These are phyloP conservation scores for Coniella vitis DNA, from an alignment of 2,329 filamentous ascomycete genomes.

Conservation along the genomic window DNA sequence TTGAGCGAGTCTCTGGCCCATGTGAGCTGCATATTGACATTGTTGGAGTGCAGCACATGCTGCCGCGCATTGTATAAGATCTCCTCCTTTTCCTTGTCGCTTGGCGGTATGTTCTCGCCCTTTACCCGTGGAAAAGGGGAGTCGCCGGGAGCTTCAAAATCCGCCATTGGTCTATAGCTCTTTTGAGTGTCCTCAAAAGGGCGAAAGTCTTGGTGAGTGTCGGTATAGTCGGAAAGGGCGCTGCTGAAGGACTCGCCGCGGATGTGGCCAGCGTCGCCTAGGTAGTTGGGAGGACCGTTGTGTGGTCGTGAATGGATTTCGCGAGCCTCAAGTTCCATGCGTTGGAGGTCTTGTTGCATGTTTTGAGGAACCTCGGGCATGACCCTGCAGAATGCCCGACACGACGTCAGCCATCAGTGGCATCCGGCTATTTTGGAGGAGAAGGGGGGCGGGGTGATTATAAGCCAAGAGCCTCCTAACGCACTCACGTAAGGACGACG, in stretches of 20 bases:
- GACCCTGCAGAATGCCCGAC: conserved; percentile 51
- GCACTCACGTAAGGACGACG: conserved; percentile 6
- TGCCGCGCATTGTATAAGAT: conserved; percentile 79
- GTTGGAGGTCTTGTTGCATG: conserved; percentile 89
- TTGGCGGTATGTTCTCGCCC: conserved; percentile 84
- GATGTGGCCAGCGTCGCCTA: conserved; percentile 24
- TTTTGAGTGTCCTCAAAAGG: conserved; percentile 35
- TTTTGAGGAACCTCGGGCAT: conserved; percentile 95
- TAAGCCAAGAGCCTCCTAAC: background rate
- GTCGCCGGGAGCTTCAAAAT: conserved; percentile 64
- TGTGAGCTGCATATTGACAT: conserved; percentile 91
- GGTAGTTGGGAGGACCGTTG: conserved; percentile 24
- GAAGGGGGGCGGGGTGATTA: too few relatives aligned
- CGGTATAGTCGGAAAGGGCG: conserved; percentile 27
- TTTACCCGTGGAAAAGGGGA: conserved; percentile 85
- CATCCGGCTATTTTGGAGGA: conserved; percentile 10
- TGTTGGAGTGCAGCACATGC: conserved; percentile 83
- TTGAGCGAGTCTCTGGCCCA: conserved; percentile 92
- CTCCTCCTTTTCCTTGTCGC: conserved; percentile 88
- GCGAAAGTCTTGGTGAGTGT: conserved; percentile 27
- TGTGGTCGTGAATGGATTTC: conserved; percentile 35
- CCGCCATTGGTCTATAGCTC: conserved; percentile 30
- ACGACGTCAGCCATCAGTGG: conserved; percentile 31
- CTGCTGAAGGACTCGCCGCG: conserved; percentile 39
- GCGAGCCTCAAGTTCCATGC: conserved; percentile 76